phyloP scores from a whole-genome alignment of 441 rosid genomes.

The Isatis lusitanica region DNA sequence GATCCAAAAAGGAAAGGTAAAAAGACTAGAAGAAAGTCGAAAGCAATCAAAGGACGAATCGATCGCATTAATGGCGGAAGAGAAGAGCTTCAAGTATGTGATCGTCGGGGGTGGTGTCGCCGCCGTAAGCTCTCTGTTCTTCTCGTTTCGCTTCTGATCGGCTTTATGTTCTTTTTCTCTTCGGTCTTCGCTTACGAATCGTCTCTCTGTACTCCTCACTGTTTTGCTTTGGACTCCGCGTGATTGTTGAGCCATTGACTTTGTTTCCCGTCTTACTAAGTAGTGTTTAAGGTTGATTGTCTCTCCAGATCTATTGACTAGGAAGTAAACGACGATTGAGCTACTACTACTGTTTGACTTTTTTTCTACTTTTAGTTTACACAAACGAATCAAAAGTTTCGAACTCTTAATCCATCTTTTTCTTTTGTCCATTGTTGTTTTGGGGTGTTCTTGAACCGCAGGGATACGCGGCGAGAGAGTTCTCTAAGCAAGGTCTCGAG shows the following conservation, averaged over 20 bases:
- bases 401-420: neutral
- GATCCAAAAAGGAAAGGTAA: neutral
- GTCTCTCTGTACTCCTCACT: constrained; percentile 16
- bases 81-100: constrained; percentile 45
- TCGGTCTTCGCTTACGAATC: neutral
- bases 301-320: constrained; percentile 13
- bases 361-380: no score
- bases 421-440: neutral
- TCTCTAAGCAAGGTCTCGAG: constrained; percentile 66
- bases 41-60: neutral
- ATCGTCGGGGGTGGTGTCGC: constrained; percentile 53
- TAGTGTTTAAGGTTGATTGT: neutral
- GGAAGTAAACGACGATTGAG: neutral
- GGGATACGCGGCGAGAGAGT: constrained; percentile 94
- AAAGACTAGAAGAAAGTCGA: neutral
- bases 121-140: constrained; percentile 43
- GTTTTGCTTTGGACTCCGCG: neutral
- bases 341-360: neutral
- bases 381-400: constrained; percentile 1
- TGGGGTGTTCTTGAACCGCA: neutral
- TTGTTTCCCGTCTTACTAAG: neutral
- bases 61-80: constrained; percentile 36
- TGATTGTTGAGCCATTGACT: neutral
- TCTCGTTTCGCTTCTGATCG: neutral
- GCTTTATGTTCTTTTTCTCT: neutral